Conservation (phyloP, 148 eudicot genomes). For the Arctostaphylos glauca region DNA sequence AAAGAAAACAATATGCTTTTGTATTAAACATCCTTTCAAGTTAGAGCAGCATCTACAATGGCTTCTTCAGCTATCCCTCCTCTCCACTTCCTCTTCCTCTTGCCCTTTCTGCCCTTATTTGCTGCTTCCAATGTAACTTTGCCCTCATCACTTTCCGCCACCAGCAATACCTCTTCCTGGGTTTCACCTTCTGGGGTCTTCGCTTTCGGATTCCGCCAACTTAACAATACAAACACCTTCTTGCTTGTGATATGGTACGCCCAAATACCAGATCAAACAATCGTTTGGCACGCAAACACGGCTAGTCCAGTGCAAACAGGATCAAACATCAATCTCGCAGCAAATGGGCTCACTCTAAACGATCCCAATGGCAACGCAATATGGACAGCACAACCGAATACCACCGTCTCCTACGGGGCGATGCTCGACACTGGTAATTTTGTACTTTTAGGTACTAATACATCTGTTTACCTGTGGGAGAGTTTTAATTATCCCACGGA, state of each 20-base stretch:
- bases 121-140: not conserved
- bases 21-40: not conserved
- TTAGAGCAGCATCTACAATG: not conserved
- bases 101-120: not conserved
- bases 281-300: slow-evolving; percentile 6
- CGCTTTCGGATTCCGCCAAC: slow-evolving; percentile 4
- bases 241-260: slow-evolving; percentile 13
- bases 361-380: not conserved
- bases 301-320: not conserved
- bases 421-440: slow-evolving; percentile 8
- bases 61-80: slow-evolving; percentile 1
- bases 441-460: not conserved
- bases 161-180: not conserved
- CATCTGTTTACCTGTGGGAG: not conserved
- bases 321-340: not conserved
- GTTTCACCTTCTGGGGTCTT: not conserved
- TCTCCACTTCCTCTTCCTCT: not conserved
- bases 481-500: slow-evolving; percentile 1
- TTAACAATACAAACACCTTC: not conserved
- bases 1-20: no score
- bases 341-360: not conserved
- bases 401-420: not conserved
- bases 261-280: not conserved
- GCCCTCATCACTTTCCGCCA: not conserved
- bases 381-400: not conserved